Evolutionary conservation across 768 basidiomycete genomes (phyloP), one percentile per base, ranked within the genome.

Genomic region (Flagelloscypha sp.): DNA sequence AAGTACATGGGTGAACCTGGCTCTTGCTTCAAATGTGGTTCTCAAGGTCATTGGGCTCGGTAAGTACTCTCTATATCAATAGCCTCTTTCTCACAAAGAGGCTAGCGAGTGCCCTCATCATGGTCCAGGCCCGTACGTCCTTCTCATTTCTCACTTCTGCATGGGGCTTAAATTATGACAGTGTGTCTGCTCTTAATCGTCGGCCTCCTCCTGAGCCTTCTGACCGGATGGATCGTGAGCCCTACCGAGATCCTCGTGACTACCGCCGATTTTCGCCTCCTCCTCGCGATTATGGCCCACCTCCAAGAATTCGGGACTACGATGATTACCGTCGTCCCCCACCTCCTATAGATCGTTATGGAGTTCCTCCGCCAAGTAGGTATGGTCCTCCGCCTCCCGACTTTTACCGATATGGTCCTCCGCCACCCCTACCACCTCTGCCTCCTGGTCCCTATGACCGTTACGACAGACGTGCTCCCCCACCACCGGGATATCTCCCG

Each of bases 41-140:
- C 84, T 48, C 66, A 72, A 58, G 87, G 88, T 19, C 87, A 92
- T 56, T 90, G 88, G 86, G 88, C 87, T 17, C 80, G 86, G 86
- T 84, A 44, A 30, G 72, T 57, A 84, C 46, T 52, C 59, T 35
- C 70, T 79, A 19, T 76, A 77, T 54, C 70, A 72, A 47, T 78
- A 79, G 38, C 74, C 77, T 37, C 61, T 65, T 10, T 74, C 72
- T 12, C 60, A 35, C 27, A 15, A 25, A 16, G 8, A 25, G n/a
- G n/a, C n/a, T n/a, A n/a, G n/a, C n/a, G n/a, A n/a, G n/a, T n/a
- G n/a, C n/a, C n/a, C n/a, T n/a, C n/a, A n/a, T n/a, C n/a, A n/a
- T n/a, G n/a, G n/a, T n/a, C n/a, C n/a, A n/a, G n/a, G n/a, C n/a
- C n/a, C n/a, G n/a, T n/a, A n/a, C n/a, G n/a, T n/a, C n/a, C n/a